These are phyloP conservation scores for Dictyostelium citrinum DNA, from an alignment of 78 protist genomes.

Conservation along the genomic window DNA sequence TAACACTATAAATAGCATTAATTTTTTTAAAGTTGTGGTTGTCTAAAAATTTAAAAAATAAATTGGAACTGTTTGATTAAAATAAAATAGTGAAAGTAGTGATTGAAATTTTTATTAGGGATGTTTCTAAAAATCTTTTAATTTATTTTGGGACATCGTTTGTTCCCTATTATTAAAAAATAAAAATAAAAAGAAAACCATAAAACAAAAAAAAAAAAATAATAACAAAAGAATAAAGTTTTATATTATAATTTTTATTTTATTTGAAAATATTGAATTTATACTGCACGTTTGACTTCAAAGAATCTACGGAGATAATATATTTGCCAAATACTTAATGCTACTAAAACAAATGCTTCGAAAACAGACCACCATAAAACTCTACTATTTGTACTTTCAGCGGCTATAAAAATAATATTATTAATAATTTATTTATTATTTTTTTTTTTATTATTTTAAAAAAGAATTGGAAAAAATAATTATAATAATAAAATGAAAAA, in stretches of 20 bases:
- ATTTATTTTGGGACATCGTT: no score
- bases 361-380: constrained; percentile 94
- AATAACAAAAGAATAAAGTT: background rate
- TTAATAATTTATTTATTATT: background rate
- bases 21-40: no score
- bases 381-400: constrained; percentile 91
- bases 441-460: background rate
- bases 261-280: constrained; percentile 7
- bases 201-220: background rate
- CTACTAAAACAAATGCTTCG: constrained; percentile 86
- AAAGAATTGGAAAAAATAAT: no score
- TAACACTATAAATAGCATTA: no score
- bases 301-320: constrained; percentile 90
- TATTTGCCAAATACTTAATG: constrained; percentile 90
- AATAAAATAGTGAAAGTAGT: no score
- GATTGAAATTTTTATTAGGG: no score
- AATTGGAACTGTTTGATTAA: no score
- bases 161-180: no score
- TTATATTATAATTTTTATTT: background rate
- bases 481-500: background rate
- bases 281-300: constrained; percentile 89
- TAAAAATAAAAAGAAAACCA: background rate
- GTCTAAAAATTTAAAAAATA: no score
- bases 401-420: constrained; percentile 42
- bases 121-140: no score